These are phyloP conservation scores for Vitis amurensis DNA, from an alignment of 164 flowering plant species.

Conservation along the genomic window DNA sequence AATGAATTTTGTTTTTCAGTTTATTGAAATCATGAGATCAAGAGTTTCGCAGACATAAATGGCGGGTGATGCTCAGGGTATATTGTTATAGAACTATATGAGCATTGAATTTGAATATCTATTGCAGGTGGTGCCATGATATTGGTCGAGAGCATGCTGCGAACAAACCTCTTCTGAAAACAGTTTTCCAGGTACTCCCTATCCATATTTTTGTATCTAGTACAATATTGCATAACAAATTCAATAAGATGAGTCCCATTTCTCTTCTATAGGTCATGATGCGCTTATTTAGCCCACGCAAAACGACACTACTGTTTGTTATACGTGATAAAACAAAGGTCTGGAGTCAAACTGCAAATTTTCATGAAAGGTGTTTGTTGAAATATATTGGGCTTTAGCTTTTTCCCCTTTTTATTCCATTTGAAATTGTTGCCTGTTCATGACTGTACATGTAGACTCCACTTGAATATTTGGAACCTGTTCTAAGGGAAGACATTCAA, in stretches of 20 bases:
- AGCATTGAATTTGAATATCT: background rate
- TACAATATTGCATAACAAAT: background rate
- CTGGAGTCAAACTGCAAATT: background rate
- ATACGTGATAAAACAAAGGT: constrained; percentile 73
- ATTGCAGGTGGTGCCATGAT: constrained; percentile 71
- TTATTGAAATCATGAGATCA: no score
- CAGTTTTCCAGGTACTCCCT: constrained; percentile 58
- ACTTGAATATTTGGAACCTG: constrained; percentile 48
- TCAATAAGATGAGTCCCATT: background rate
- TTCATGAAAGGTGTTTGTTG: constrained; percentile 4
- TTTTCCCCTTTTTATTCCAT: background rate
- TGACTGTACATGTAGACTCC: constrained; percentile 47
- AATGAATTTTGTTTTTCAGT: no score
- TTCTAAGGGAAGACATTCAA: constrained; percentile 63
- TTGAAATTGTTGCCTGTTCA: background rate
- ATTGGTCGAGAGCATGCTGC: constrained; percentile 75
- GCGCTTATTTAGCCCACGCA: constrained; percentile 68
- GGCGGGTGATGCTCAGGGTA: no score
- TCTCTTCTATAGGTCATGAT: constrained; percentile 50
- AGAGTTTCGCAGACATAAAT: no score
- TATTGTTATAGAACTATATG: no score
- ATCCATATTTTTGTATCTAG: background rate
- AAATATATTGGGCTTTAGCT: background rate
- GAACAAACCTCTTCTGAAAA: constrained; percentile 63
- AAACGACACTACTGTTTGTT: constrained; percentile 59